Evolutionary conservation across 2,329 filamentous ascomycete species (phyloP), one percentile per base, ranked within the genome.

Genomic region (Ophiobolus disseminans): DNA sequence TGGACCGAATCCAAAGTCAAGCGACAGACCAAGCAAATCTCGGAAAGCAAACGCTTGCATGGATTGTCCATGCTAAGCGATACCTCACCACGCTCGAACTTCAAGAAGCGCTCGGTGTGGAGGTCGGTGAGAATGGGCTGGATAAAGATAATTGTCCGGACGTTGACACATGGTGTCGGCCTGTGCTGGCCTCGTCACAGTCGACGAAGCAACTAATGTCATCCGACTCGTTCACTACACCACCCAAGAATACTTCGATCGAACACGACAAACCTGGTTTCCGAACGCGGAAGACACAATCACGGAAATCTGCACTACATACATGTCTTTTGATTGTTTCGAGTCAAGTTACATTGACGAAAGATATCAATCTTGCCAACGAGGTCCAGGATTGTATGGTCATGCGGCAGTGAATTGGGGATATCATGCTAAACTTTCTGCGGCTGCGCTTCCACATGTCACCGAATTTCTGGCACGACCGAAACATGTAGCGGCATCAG

Each of bases 1-100:
- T 82, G 62, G 30, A 73, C 2, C 63, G 78, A 16, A 79, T 82
- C 21, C 40, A 73, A n/a, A 48, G 55, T 0, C 78, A 82, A 38
- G 8, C 55, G 0, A 1, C 40, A 1, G 72, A 68, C 3, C 53
- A 69, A 8, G 28, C 34, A n/a, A 45, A 69, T 0, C 62, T 79
- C 30, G 79, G 79, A 0, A 74, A 66, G 21, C 40, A 40, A 11
- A 41, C 53, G 20, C 42, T 63, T 8, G 50, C 50, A 4, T 63
- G 54, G 60, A 57, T 63, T 22, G 45, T 52, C 8, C 53, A 20
- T 31, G 56, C 58, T 5, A 34, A 45, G 26, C 21, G 49, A 17
- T 47, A 42, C 14, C 50, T 63, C n/a, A 58, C 52, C 10, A 55
- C 31, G 9, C 11, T 5, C 2, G 57, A 60, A 30, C 19, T 63